A percentile compares a stretch with the other conserved stretches of the same genome.
Conservation (phyloP, 306 rosid species). For the Pachyrhizus erosus region DNA sequence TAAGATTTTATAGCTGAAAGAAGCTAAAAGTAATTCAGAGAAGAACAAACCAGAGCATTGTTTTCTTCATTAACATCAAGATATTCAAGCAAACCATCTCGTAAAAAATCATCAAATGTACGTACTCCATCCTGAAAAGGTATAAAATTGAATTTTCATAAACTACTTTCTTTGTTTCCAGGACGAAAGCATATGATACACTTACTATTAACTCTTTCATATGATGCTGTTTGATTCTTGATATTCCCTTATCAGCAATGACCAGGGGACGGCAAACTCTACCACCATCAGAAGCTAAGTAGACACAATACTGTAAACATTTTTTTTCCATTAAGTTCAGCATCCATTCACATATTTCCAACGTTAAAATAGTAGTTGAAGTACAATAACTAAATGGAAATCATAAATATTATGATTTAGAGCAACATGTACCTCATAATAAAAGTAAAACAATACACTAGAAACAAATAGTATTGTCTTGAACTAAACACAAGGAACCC, state of each 20-base stretch:
- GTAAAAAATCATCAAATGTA: conserved; percentile 83
- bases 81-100: conserved; percentile 90
- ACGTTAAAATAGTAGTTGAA: not conserved
- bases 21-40: conserved; percentile 18
- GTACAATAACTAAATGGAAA: conserved; percentile 2
- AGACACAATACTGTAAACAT: conserved; percentile 73
- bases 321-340: conserved; percentile 30
- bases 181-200: conserved; percentile 18
- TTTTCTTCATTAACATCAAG: conserved; percentile 98
- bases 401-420: not conserved
- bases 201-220: conserved; percentile 89
- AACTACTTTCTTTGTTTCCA: conserved; percentile 33
- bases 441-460: conserved; percentile 19
- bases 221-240: conserved; percentile 85
- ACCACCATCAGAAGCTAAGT: conserved; percentile 97
- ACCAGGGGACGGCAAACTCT: conserved; percentile 98
- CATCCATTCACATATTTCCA: conserved; percentile 3
- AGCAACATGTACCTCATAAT: not conserved
- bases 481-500: conserved; percentile 12
- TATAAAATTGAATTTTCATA: conserved; percentile 30
- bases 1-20: conserved; percentile 28
- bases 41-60: conserved; percentile 83
- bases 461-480: conserved; percentile 1
- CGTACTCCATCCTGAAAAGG: conserved; percentile 82
- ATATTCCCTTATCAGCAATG: conserved; percentile 86